These are phyloP conservation scores for Diaporthe citri DNA, from an alignment of 2,329 filamentous ascomycete genomes.

Conservation along the genomic window DNA sequence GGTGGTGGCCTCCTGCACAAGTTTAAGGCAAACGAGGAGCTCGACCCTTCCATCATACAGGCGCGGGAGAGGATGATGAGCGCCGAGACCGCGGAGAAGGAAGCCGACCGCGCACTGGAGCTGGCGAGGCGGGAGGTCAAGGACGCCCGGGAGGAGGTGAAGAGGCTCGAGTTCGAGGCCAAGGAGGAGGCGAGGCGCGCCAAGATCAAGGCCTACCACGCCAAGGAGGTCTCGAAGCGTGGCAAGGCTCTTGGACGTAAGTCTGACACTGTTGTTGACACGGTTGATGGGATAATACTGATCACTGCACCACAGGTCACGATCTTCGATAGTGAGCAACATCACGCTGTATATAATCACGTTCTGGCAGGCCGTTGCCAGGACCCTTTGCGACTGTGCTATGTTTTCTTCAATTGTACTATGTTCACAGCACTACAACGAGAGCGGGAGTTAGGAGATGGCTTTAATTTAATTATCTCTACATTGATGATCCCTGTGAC, in stretches of 20 bases:
- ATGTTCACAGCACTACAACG: background rate
- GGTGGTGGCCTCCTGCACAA: slow-evolving; percentile 58
- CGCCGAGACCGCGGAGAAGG: slow-evolving; percentile 73
- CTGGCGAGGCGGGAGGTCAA: slow-evolving; percentile 68
- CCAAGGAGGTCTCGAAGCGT: slow-evolving; percentile 74
- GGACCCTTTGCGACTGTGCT: background rate
- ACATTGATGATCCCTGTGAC: background rate
- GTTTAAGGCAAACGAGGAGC: slow-evolving; percentile 58
- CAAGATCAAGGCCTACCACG: slow-evolving; percentile 77
- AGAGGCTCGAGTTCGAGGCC: slow-evolving; percentile 73
- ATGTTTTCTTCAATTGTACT: background rate
- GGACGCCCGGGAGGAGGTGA: slow-evolving; percentile 74
- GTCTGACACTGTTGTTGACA: slow-evolving; percentile 48
- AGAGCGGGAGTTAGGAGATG: slow-evolving; percentile 9
- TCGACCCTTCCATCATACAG: slow-evolving; percentile 72
- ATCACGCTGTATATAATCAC: background rate
- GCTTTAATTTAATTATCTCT: background rate
- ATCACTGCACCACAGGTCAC: slow-evolving; percentile 20
- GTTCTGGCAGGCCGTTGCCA: background rate
- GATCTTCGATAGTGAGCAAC: slow-evolving; percentile 14
- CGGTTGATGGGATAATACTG: background rate
- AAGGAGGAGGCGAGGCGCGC: slow-evolving; percentile 73
- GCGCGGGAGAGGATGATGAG: slow-evolving; percentile 72
- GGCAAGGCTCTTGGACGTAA: slow-evolving; percentile 78
- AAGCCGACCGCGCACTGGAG: slow-evolving; percentile 74